Conservation (phyloP, 108 stramenopile genomes). For the Nannochloropsis oceanica region DNA sequence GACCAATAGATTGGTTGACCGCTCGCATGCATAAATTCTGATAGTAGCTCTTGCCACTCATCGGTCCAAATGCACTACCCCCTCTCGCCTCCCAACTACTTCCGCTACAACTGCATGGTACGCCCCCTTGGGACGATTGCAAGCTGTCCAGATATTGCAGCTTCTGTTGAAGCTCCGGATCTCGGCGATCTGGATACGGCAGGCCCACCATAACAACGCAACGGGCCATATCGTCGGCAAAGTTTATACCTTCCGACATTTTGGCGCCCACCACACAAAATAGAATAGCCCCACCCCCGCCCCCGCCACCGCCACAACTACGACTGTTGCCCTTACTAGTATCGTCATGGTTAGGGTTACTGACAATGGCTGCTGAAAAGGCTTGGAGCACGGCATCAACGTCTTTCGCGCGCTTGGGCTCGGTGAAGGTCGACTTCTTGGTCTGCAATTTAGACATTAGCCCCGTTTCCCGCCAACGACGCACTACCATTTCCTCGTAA, state of each 20-base stretch:
- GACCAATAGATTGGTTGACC: slow-evolving; percentile 94
- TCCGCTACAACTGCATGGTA: background rate
- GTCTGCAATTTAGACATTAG: slow-evolving; percentile 45
- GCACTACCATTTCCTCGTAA: slow-evolving; percentile 63
- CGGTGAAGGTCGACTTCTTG: slow-evolving; percentile 52
- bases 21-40: slow-evolving; percentile 86
- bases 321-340: background rate
- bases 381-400: slow-evolving; percentile 53
- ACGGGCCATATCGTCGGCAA: slow-evolving; percentile 87
- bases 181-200: slow-evolving; percentile 89
- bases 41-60: slow-evolving; percentile 53
- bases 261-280: slow-evolving; percentile 92
- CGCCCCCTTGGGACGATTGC: background rate
- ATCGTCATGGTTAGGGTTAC: background rate
- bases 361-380: slow-evolving; percentile 44
- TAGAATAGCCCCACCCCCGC: slow-evolving; percentile 57
- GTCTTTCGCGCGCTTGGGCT: slow-evolving; percentile 58
- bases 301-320: background rate
- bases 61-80: background rate
- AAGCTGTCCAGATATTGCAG: slow-evolving; percentile 44
- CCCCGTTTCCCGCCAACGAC: slow-evolving; percentile 50
- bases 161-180: slow-evolving; percentile 83
- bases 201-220: slow-evolving; percentile 87
- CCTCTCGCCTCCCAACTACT: background rate
- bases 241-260: slow-evolving; percentile 97